phyloP scores from a whole-genome alignment of 1,284 basidiomycete species.

The Takashimella tepidaria region DNA sequence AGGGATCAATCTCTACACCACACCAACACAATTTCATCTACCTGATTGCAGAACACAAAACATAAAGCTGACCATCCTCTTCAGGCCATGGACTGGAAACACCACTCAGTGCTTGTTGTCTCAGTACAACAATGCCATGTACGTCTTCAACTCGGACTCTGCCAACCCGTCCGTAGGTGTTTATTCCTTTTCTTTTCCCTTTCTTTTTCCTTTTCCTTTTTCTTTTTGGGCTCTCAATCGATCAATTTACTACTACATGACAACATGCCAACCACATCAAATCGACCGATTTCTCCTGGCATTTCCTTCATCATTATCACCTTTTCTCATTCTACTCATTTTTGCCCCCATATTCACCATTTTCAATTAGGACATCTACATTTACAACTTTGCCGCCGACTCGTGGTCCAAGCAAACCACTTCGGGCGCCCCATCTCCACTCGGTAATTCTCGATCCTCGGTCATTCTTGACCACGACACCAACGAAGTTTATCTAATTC shows the following conservation, averaged over 20 bases:
- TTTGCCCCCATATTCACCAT: too few relatives aligned
- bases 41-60: background rate
- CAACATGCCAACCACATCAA: too few relatives aligned
- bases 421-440: constrained; percentile 29
- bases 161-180: constrained; percentile 55
- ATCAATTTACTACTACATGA: too few relatives aligned
- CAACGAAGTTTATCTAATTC: constrained; percentile 61
- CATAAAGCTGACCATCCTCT: constrained; percentile 6
- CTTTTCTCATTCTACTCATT: background rate
- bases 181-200: background rate
- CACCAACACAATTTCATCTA: background rate
- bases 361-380: constrained; percentile 43
- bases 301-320: background rate
- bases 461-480: constrained; percentile 83
- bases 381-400: constrained; percentile 43
- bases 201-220: background rate
- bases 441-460: constrained; percentile 40
- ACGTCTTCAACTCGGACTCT: constrained; percentile 68
- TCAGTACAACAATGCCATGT: constrained; percentile 56
- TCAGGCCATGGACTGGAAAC: constrained; percentile 44
- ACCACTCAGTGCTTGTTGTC: constrained; percentile 46
- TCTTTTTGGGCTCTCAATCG: too few relatives aligned
- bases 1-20: too few relatives aligned
- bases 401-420: constrained; percentile 47
- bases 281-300: background rate